Evolutionary conservation across 1,284 basidiomycete genomes (phyloP).

Genomic region (Trichosporon asahii): DNA sequence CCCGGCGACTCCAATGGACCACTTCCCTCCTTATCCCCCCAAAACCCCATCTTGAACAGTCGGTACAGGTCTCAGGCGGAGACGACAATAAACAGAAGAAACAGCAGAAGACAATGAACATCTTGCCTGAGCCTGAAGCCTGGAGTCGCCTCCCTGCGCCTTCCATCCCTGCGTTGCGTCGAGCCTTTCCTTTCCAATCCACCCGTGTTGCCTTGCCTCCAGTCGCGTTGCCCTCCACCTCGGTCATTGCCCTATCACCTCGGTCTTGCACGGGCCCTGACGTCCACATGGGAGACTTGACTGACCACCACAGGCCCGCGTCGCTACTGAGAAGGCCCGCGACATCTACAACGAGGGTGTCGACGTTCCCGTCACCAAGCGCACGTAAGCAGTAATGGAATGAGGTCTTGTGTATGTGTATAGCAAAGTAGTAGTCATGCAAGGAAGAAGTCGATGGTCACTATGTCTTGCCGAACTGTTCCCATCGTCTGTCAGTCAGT

Average conservation of each 20-base stretch:
- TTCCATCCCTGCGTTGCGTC: too few relatives aligned
- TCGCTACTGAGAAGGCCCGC: background rate
- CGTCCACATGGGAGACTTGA: background rate
- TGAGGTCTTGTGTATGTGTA: too few relatives aligned
- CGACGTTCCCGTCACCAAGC: constrained; percentile 1
- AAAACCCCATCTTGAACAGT: background rate
- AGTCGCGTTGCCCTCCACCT: too few relatives aligned
- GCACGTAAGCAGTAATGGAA: background rate
- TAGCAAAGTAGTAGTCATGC: background rate
- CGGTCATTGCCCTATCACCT: too few relatives aligned
- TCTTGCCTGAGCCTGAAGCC: background rate
- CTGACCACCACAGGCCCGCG: background rate
- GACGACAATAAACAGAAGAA: background rate
- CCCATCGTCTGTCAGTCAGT: too few relatives aligned
- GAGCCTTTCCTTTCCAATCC: too few relatives aligned
- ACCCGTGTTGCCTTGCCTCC: too few relatives aligned
- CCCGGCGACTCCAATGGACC: too few relatives aligned
- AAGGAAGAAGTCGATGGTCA: background rate
- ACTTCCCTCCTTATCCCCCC: too few relatives aligned
- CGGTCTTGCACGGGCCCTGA: background rate
- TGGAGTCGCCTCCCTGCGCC: too few relatives aligned
- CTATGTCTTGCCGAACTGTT: too few relatives aligned
- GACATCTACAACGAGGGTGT: constrained; percentile 2
- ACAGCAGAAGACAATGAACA: background rate
- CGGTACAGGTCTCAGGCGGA: background rate